Percentiles rank a stretch among this genome's conserved stretches.
Conservation (phyloP, 306 rosid species). For the Cicer chorassanicum region DNA sequence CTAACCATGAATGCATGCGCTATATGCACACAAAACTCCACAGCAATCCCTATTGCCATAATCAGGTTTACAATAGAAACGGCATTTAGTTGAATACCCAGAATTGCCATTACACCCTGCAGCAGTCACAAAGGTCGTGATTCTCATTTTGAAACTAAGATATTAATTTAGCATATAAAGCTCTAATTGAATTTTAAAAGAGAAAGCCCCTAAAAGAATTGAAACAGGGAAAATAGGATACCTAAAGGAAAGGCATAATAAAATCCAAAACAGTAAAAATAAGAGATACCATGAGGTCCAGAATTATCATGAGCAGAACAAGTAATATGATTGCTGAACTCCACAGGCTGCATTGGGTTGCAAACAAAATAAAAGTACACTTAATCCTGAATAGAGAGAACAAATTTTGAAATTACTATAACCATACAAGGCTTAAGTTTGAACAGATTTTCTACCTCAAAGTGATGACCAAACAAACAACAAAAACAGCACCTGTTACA, state of each 20-base stretch:
- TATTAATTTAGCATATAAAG: constrained; percentile 13
- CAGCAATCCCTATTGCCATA: constrained; percentile 95
- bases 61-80: constrained; percentile 93
- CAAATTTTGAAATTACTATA: not conserved
- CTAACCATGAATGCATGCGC: constrained; percentile 93
- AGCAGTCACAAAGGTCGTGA: constrained; percentile 43
- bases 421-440: constrained; percentile 33
- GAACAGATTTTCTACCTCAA: constrained; percentile 68
- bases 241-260: constrained; percentile 23
- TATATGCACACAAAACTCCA: constrained; percentile 95
- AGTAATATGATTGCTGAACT: constrained; percentile 81
- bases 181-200: not conserved
- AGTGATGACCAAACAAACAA: constrained; percentile 82
- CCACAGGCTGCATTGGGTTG: constrained; percentile 75
- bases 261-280: constrained; percentile 17
- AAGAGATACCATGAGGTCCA: constrained; percentile 84
- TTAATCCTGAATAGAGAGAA: constrained; percentile 16
- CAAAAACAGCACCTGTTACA: constrained; percentile 85
- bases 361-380: constrained; percentile 29
- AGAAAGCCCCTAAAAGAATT: not conserved
- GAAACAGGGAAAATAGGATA: constrained; percentile 23
- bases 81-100: constrained; percentile 90
- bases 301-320: constrained; percentile 86
- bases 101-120: constrained; percentile 98
- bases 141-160: constrained; percentile 26